Base-by-base conservation (phyloP, 2,329 filamentous ascomycete species). In the Phialocephala sp. region DNA sequence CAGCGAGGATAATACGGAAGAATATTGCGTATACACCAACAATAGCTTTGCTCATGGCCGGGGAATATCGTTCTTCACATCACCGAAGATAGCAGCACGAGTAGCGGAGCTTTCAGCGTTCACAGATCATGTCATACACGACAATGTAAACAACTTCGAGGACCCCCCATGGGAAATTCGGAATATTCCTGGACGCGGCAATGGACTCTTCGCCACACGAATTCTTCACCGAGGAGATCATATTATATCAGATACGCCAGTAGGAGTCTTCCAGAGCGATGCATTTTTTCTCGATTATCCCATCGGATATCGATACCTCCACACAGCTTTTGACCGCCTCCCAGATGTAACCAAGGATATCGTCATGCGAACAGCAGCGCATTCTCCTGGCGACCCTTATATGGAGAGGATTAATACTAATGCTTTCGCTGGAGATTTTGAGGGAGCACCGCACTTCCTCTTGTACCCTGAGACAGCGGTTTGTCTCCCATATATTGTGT, bases 401-500 rank as follows among this genome's bases (percentile, higher is more conserved):
- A 74, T 75, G 71, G 73, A 74, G 61, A 69, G 72, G 20, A 69
- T 75, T 12, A 73, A 75, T 58, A 73, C 71, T 8, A 74, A 74
- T 69, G 67, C 72, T 1, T 74, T 73, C 61, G 65, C 70, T 22
- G 73, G 72, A 8, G 69, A 72, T 4, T 72, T 74, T 68, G 69
- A 72, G 27, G 72, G 68, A 12, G 58, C 22, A 15, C 58, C 64
- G 18, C 73, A 74, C 61, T 74, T 74, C 43, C 54, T 73, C 3
- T 14, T 74, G 9, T 73, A 74, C 66, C 72, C 73, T n/a, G 71
- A 74, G 59, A 73, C 72, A 14, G 71, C 73, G 50, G 72, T 74
- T 59, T 57, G 72, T 66, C 9, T 32, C 35, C 50, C 4, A n/a
- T 2, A 41, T 8, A 2, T 22, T 1, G 47, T 43, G 18, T 36